Evolutionary conservation across 192 early-diverging fungal genomes (phyloP).

Genomic region (Paraglomus brasilianum): DNA sequence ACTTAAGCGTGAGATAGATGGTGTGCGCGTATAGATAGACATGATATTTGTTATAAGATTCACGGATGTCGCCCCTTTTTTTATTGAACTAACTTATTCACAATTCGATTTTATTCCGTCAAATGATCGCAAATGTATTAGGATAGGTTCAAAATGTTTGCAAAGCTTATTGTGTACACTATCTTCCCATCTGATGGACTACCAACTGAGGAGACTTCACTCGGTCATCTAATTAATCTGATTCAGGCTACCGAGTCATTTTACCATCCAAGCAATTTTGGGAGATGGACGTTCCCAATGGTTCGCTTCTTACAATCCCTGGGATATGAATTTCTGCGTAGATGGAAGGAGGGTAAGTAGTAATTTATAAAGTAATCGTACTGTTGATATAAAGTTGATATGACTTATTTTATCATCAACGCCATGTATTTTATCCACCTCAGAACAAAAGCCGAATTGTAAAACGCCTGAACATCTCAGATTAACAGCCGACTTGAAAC

Average conservation of each 20-base stretch:
- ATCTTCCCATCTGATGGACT: conserved; percentile 50
- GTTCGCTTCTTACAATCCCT: conserved; percentile 70
- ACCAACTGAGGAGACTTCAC: conserved; percentile 44
- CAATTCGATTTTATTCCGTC: background rate
- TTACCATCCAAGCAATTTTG: conserved; percentile 91
- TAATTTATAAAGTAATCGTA: background rate
- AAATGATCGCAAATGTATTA: conserved; percentile 21
- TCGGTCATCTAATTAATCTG: conserved; percentile 66
- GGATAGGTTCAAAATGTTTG: conserved; percentile 63
- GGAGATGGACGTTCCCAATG: conserved; percentile 76
- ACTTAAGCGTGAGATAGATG: too few relatives aligned
- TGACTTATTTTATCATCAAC: background rate
- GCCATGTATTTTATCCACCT: background rate
- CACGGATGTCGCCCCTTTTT: background rate
- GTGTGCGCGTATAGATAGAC: too few relatives aligned
- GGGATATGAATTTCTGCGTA: conserved; percentile 63
- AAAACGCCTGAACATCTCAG: conserved; percentile 57
- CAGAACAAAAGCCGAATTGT: conserved; percentile 60
- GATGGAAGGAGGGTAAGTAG: conserved; percentile 51
- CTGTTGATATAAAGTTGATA: background rate
- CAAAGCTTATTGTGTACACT: conserved; percentile 79
- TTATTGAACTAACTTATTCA: background rate
- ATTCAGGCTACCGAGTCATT: conserved; percentile 87
- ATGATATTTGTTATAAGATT: background rate
- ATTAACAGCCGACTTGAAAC: conserved; percentile 54